A percentile compares a stretch with the other conserved stretches of the same genome.
Evolutionary conservation across 2,329 filamentous ascomycete species (phyloP).

Genomic region (Ophiosphaerella korrae): DNA sequence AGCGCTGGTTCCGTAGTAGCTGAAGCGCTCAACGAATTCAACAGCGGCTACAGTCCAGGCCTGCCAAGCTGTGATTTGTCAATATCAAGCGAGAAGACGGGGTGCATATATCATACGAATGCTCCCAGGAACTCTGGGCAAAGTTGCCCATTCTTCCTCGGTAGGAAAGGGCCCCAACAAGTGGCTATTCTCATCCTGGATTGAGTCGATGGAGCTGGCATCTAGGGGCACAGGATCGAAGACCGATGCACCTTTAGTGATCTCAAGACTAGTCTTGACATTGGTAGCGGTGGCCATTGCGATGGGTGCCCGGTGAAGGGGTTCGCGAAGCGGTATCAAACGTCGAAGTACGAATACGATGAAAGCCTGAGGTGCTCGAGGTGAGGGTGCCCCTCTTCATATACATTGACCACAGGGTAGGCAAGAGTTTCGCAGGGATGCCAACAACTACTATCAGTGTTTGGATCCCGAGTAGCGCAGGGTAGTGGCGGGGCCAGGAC

Average conservation of each 20-base stretch:
- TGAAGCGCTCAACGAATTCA: conserved; percentile 45
- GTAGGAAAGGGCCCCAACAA: conserved; percentile 38
- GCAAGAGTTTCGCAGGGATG: conserved; percentile 12
- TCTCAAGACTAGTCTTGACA: conserved; percentile 38
- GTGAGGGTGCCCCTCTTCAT: conserved; percentile 10
- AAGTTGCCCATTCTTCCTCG: conserved; percentile 43
- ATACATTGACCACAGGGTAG: conserved; percentile 11
- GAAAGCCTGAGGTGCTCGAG: conserved; percentile 6
- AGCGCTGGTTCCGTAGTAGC: conserved; percentile 45
- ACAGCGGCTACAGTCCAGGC: conserved; percentile 45
- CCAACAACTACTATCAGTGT: neutral
- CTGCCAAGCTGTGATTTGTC: conserved; percentile 25
- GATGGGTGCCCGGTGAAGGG: neutral
- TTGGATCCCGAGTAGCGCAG: neutral
- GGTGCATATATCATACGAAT: conserved; percentile 18
- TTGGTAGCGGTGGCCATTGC: conserved; percentile 29
- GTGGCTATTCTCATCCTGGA: conserved; percentile 23
- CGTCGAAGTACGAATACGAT: conserved; percentile 7
- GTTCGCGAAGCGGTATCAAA: conserved; percentile 7
- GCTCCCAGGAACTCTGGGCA: conserved; percentile 41
- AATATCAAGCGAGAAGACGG: no score
- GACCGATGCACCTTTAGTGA: conserved; percentile 37
- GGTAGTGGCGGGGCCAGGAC: neutral
- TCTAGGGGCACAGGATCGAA: conserved; percentile 35
- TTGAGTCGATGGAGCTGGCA: conserved; percentile 23